Evolutionary conservation across 495 filamentous ascomycete species (phyloP), one percentile per base, ranked within the genome.

Genomic region (Neurospora sp.): DNA sequence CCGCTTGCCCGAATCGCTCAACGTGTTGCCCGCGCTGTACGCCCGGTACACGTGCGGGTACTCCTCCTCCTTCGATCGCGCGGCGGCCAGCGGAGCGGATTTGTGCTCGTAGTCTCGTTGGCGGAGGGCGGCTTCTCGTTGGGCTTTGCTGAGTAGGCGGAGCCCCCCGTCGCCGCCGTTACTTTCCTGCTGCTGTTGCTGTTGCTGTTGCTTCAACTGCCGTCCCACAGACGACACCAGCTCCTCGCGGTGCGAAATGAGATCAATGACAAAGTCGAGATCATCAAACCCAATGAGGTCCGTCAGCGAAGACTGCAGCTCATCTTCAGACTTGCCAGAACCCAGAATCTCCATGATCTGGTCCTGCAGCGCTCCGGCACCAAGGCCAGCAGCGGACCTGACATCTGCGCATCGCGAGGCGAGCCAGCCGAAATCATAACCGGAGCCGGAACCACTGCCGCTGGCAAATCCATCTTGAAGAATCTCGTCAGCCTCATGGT

Each of bases 41-140:
- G 86, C 81, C 73, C 90, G 92, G 84, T 97, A 99, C 0, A 99
- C 92, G 81, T 99, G 96, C 7, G 96, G 96, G 83, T 98, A 98
- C 42, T 91, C 82, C 48, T 87, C 88, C 71, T 89, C 85, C 73
- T 91, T 88, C 59, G 89, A 83, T 70, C 86, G 74, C 18, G 80
- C 85, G 14, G 92, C 87, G 20, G 88, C 87, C 71, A 99, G 81
- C 10, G 88, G 75, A 35, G 92, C 86, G 78, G 87, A 84, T 80
- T 99, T 98, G 79, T 98, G 96, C 77, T 96, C 90, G 48, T 85
- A 85, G 75, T 98, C 94, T 74, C 89, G 88, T 70, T 86, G 87
- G 27, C 89, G 88, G 54, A 98, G 85, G 0, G 91, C 89, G 69
- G 90, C 88, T 72, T 96, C 90, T 76, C 96, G 85, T 80, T 99